Evolutionary conservation across 257 asterid genomes (phyloP), one percentile per base, ranked within the genome.

Genomic region (Verbascum thapsus): DNA sequence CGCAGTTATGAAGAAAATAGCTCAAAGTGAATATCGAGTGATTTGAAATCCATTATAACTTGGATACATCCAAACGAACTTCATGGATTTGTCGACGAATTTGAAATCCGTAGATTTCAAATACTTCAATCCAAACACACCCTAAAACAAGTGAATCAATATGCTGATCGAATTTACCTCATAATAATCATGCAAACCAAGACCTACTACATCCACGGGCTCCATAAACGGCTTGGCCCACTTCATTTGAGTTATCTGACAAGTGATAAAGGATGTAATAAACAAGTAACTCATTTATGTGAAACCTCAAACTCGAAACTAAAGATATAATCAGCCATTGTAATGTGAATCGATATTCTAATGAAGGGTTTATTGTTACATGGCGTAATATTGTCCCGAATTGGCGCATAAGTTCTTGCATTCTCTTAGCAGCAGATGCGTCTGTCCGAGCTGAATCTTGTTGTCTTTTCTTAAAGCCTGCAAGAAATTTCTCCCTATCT

Each of bases 121-220:
- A n/a, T n/a, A n/a, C n/a, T n/a, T n/a, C n/a, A n/a, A n/a, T n/a
- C n/a, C n/a, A n/a, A n/a, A n/a, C n/a, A n/a, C n/a, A n/a, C n/a
- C n/a, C n/a, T n/a, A n/a, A n/a, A n/a, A n/a, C n/a, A n/a, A n/a
- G n/a, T n/a, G n/a, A n/a, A n/a, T n/a, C n/a, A n/a, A n/a, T n/a
- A n/a, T n/a, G n/a, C n/a, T n/a, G n/a, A n/a, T 26, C 66, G 56
- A 53, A 47, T 74, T 62, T 78, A 89, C 97, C 80, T 86, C 70
- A 73, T 67, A 82, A 74, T 91, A 91, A 79, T 91, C 98, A 16
- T 79, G 82, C 72, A 91, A 78, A 54, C 85, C 91, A 70, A 91
- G 98, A 69, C 94, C 94, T 38, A 77, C 89, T 64, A 91, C 98
- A 60, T 91, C 98, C 74, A 91, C 98, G 17, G 98, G 96, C 70